Percentiles rank a stretch among this genome's conserved stretches.
Evolutionary conservation across 1,284 basidiomycete species (phyloP).

Genomic region (Ceratobasidium sp.): DNA sequence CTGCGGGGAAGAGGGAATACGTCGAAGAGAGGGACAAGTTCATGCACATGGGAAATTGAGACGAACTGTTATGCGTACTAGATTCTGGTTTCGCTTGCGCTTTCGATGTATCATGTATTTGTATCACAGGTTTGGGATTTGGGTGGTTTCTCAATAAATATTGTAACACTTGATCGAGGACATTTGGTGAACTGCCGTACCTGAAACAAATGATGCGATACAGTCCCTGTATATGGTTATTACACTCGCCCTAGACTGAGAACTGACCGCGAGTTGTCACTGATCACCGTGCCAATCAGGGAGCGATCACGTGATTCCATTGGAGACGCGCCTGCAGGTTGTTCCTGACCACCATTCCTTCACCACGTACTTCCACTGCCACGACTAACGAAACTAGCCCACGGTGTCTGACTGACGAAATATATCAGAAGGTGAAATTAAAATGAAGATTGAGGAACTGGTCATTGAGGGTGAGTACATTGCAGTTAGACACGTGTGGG

Average conservation of each 20-base stretch:
- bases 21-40: slow-evolving; percentile 1
- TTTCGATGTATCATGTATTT: neutral
- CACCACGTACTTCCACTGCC: too few species aligned
- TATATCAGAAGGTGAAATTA: slow-evolving; percentile 24
- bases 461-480: slow-evolving; percentile 68
- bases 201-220: too few species aligned
- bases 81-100: neutral
- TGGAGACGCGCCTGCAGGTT: neutral
- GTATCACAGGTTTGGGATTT: too few species aligned
- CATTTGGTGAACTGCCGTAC: too few species aligned
- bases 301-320: neutral
- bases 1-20: slow-evolving; percentile 24
- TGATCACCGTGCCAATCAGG: neutral
- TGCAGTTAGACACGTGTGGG: too few species aligned
- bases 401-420: too few species aligned
- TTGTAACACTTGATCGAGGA: too few species aligned
- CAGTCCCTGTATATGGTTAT: too few species aligned
- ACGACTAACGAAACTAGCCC: too few species aligned
- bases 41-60: neutral
- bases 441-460: slow-evolving; percentile 82
- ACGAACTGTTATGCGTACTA: neutral
- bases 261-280: too few species aligned
- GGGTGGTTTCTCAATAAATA: neutral
- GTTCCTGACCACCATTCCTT: neutral
- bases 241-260: too few species aligned